A percentile compares a stretch with the other conserved stretches of the same genome.
Conservation (phyloP, 1,139 yeast genomes). For the Hemisphaericaspora lyxosophila region DNA sequence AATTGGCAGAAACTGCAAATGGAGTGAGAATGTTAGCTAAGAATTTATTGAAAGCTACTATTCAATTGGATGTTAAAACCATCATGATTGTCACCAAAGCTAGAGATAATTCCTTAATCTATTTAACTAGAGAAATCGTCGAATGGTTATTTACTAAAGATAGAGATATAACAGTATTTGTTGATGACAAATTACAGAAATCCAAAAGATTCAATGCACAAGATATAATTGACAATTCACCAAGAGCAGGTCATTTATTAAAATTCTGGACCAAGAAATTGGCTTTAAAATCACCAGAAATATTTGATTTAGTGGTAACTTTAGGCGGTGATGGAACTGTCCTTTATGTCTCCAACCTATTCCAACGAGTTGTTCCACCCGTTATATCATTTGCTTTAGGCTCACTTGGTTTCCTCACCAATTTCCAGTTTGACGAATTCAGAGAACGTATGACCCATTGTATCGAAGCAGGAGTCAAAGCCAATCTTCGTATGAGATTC, state of each 20-base stretch:
- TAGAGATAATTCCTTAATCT: slow-evolving; percentile 72
- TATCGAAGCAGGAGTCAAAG: slow-evolving; percentile 67
- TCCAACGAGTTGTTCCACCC: slow-evolving; percentile 83
- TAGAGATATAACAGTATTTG: slow-evolving; percentile 60
- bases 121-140: slow-evolving; percentile 72
- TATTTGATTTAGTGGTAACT: slow-evolving; percentile 75
- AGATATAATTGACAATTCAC: slow-evolving; percentile 37
- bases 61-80: slow-evolving; percentile 65
- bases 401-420: slow-evolving; percentile 78
- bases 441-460: slow-evolving; percentile 55
- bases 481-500: slow-evolving; percentile 79
- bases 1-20: slow-evolving; percentile 80
- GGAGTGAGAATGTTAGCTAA: slow-evolving; percentile 80
- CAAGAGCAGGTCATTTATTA: slow-evolving; percentile 44
- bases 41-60: slow-evolving; percentile 70
- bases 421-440: slow-evolving; percentile 71
- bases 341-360: slow-evolving; percentile 71
- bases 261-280: slow-evolving; percentile 69
- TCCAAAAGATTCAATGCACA: slow-evolving; percentile 63
- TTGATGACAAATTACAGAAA: slow-evolving; percentile 60
- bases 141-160: slow-evolving; percentile 64
- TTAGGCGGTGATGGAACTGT: slow-evolving; percentile 95
- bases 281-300: slow-evolving; percentile 55
- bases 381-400: slow-evolving; percentile 82
- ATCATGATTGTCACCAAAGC: slow-evolving; percentile 85